These are phyloP conservation scores for Phoma sp. DNA, from an alignment of 2,329 filamentous ascomycete genomes.

Conservation along the genomic window DNA sequence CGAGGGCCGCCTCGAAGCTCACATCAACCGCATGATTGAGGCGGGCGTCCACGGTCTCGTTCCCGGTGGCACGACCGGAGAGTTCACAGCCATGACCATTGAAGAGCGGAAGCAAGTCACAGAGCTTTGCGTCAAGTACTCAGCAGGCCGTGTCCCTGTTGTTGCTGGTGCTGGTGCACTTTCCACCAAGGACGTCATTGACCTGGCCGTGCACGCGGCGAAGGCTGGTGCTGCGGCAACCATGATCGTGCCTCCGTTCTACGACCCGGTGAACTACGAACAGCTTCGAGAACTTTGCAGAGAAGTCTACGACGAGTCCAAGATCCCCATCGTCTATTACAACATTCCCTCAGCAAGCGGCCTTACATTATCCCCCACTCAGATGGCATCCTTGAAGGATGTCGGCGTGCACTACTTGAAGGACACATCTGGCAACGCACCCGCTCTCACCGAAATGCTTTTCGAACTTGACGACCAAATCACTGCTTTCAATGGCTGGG, in stretches of 20 bases:
- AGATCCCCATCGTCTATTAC: slow-evolving; percentile 59
- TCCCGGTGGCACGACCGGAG: slow-evolving; percentile 60
- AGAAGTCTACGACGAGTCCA: slow-evolving; percentile 52
- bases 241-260: slow-evolving; percentile 61
- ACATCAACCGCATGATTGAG: slow-evolving; percentile 56
- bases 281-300: slow-evolving; percentile 52
- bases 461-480: slow-evolving; percentile 54
- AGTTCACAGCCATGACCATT: slow-evolving; percentile 56
- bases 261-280: slow-evolving; percentile 54
- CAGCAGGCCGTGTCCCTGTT: slow-evolving; percentile 52
- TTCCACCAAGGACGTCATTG: slow-evolving; percentile 51
- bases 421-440: slow-evolving; percentile 61
- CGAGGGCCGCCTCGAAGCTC: slow-evolving; percentile 48
- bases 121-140: slow-evolving; percentile 49
- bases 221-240: slow-evolving; percentile 52
- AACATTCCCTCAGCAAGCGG: slow-evolving; percentile 60
- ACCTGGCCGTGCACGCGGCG: slow-evolving; percentile 52
- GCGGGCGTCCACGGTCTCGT: slow-evolving; percentile 60
- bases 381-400: slow-evolving; percentile 55
- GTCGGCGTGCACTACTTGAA: slow-evolving; percentile 61
- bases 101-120: slow-evolving; percentile 57
- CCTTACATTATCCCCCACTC: slow-evolving; percentile 50
- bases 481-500: slow-evolving; percentile 62
- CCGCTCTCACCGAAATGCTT: slow-evolving; percentile 59
- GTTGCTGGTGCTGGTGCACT: slow-evolving; percentile 56